phyloP scores from a whole-genome alignment of 495 filamentous ascomycete genomes.

The Cetradonia linearis region DNA sequence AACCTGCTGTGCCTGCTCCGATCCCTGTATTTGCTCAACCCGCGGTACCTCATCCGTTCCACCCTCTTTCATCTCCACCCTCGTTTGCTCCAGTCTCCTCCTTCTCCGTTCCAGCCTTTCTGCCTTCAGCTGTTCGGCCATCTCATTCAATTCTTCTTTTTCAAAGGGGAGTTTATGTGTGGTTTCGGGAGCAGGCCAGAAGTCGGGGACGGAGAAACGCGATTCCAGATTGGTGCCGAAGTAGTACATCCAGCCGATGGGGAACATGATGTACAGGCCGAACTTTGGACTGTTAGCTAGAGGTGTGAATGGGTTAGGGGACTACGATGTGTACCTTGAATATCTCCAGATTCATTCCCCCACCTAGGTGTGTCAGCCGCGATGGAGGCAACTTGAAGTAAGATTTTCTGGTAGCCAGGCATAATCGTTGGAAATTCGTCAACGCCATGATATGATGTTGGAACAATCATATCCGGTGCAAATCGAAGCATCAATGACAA shows the following conservation, averaged over 20 bases:
- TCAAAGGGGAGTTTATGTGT: slow-evolving; percentile 85
- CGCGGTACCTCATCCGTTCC: slow-evolving; percentile 2
- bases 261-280: slow-evolving; percentile 96
- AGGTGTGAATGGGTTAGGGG: slow-evolving; percentile 13
- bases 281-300: slow-evolving; percentile 46
- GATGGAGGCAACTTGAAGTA: slow-evolving; percentile 10
- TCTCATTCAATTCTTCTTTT: slow-evolving; percentile 70
- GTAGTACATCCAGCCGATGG: slow-evolving; percentile 99
- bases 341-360: slow-evolving; percentile 85
- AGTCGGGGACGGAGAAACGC: slow-evolving; percentile 75
- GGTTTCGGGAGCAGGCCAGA: slow-evolving; percentile 84
- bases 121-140: slow-evolving; percentile 62
- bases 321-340: slow-evolving; percentile 60
- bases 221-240: slow-evolving; percentile 97
- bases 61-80: slow-evolving; percentile 3
- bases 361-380: slow-evolving; percentile 44
- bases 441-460: not conserved
- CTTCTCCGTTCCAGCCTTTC: slow-evolving; percentile 50
- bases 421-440: not conserved
- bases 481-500: not conserved
- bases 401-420: not conserved
- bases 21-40: not conserved
- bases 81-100: slow-evolving; percentile 46
- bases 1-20: not conserved
- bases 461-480: not conserved